Evolutionary conservation across 768 basidiomycete genomes (phyloP), one percentile per base, ranked within the genome.

Genomic region (Boletus rubroflammeus): DNA sequence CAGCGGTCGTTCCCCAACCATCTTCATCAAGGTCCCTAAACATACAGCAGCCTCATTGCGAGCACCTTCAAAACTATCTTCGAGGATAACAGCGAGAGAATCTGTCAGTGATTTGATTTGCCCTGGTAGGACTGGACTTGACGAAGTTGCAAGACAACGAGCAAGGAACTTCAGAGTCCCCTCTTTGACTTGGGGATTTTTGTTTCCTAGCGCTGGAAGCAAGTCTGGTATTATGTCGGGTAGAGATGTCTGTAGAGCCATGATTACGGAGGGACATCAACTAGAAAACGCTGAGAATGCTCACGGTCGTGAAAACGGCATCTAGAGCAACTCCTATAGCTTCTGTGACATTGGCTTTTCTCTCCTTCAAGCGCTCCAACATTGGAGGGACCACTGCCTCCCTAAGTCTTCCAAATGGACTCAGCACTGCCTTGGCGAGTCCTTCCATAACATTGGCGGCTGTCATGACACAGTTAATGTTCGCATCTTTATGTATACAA

Each of bases 121-220:
- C 1, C 81, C 73, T 23, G 83, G 81, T 39, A 81, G 80, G 11
- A 97, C 81, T 1, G 93, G 83, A 3, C 77, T 73, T 9, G 81
- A 79, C 2, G 93, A 90, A 1, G 78, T 79, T 2, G 83, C 75
- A 44, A 99, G 81, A 64, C 83, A 89, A 47, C 96, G 82, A 19
- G 80, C 81, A 26, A 98, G 75, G 64, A 96, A 97, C 64, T 90
- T 90, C 60, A 96, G 74, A 0, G 93, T 87, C 6, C 92, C 90
- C 72, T 96, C 93, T 65, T 97, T 96, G 29, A 97, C 90, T 71
- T 97, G 94, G 1, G 97, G 97, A 64, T 98, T 99, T 75, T 98
- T 99, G 51, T 86, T 86, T 59, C 84, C 84, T 17, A 96, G 74
- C 0, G 86, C 81, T 3, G 84, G 78, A 38, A 90, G 77, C 40